phyloP scores from a whole-genome alignment of 2,329 filamentous ascomycete species.

The Aspergillus melleus region DNA sequence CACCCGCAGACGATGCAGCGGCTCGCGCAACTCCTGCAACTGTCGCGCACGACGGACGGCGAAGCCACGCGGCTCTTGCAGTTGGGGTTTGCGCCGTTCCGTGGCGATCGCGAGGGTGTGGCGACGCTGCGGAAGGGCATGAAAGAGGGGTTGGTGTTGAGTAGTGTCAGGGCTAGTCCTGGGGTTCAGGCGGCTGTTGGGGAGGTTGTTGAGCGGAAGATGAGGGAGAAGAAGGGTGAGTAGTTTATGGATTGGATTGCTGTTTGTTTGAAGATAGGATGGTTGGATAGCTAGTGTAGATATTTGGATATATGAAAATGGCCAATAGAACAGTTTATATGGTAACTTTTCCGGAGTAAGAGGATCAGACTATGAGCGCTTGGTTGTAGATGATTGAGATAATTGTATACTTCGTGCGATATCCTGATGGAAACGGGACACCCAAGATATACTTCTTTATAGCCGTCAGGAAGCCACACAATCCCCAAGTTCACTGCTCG shows the following conservation, averaged over 20 bases:
- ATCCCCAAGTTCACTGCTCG: too few relatives aligned
- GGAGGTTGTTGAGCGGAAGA: conserved; percentile 62
- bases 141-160: conserved; percentile 84
- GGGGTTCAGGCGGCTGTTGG: conserved; percentile 81
- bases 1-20: conserved; percentile 58
- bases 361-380: too few relatives aligned
- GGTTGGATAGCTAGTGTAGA: background rate
- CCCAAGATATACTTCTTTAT: too few relatives aligned
- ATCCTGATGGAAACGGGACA: too few relatives aligned
- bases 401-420: too few relatives aligned
- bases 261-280: background rate
- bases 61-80: conserved; percentile 71
- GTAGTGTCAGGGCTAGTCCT: conserved; percentile 74
- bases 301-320: background rate
- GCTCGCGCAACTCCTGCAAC: conserved; percentile 65
- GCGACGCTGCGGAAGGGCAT: conserved; percentile 68
- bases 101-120: conserved; percentile 66
- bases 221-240: conserved; percentile 35
- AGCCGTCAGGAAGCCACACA: too few relatives aligned
- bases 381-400: too few relatives aligned
- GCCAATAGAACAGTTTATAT: too few relatives aligned
- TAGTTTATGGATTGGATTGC: conserved; percentile 3
- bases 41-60: conserved; percentile 61
- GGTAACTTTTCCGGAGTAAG: too few relatives aligned
- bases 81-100: conserved; percentile 79